Evolutionary conservation across 768 basidiomycete genomes (phyloP), one percentile per base, ranked within the genome.

Genomic region (Erythrobasidium yunnanense): DNA sequence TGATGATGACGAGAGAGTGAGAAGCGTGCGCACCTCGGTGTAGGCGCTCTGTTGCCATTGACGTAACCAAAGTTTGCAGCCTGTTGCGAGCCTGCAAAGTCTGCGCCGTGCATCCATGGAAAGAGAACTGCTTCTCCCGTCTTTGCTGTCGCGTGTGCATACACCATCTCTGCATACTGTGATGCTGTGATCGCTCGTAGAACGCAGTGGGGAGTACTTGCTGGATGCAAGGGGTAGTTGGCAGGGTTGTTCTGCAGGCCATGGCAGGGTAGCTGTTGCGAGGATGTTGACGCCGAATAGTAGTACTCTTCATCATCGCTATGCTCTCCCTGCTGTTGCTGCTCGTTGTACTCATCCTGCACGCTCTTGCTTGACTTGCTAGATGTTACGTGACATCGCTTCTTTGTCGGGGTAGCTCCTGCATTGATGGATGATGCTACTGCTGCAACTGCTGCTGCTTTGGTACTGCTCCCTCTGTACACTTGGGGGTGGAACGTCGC

Each of bases 71-170:
- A 92, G 80, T 91, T 91, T 22, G 81, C 79, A 72, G 87, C 88
- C 77, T 90, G 89, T 0, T 84, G 83, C 17, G 81, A 76, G 73
- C 89, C 88, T 66, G 84, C 81, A 69, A 87, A 85, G 72, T 91
- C 89, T 67, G 91, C 80, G 47, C 89, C 87, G 72, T 91, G 90
- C 17, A 90, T 78, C 77, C 90, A 93, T 0, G 90, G 90, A 75
- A 93, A 93, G 65, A 91, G 82, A 70, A 85, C 81, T 42, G 81
- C 79, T 77, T 93, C 90, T 22, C 45, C 6, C 0, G 87, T 83
- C 75, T 91, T 87, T 1, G 83, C 77, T 66, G 82, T 79, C 68
- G 83, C 78, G 69, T 87, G 82, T n/a, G 78, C 75, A 71, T 83
- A 80, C 63, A 86, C 85, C 55, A 90, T 76, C 20, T 78, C 73